Conservation (phyloP, 148 eudicot genomes). For the Chenopodium formosanum region DNA sequence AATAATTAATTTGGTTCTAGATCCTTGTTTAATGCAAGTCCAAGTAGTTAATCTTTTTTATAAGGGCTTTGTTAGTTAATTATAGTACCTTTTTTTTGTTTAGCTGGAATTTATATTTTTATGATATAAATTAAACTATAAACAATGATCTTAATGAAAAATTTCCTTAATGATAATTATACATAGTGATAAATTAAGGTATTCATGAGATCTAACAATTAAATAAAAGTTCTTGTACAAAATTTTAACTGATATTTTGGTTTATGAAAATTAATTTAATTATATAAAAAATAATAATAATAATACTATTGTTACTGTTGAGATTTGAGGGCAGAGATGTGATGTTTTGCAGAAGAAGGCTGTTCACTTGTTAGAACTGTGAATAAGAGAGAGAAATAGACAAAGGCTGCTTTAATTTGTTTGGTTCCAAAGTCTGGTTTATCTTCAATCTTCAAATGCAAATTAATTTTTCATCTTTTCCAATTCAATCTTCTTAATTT, state of each 20-base stretch:
- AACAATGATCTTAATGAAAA: neutral
- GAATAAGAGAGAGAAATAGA: conserved; percentile 8
- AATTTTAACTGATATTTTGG: too few species aligned
- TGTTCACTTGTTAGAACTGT: conserved; percentile 6
- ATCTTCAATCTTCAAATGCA: neutral
- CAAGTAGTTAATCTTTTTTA: neutral
- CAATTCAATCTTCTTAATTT: conserved; percentile 9
- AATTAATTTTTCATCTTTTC: conserved; percentile 19
- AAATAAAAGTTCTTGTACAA: neutral
- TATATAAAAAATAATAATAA: too few species aligned
- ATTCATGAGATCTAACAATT: neutral
- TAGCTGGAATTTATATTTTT: too few species aligned
- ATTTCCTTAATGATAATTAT: too few species aligned
- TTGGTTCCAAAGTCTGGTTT: conserved; percentile 24
- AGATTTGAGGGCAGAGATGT: conserved; percentile 41
- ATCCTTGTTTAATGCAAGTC: neutral
- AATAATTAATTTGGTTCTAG: neutral
- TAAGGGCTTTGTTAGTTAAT: neutral
- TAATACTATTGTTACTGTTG: conserved; percentile 30
- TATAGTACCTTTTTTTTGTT: neutral
- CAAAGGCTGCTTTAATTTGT: conserved; percentile 29
- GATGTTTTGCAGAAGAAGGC: conserved; percentile 39
- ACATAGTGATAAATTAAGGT: neutral
- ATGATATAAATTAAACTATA: too few species aligned
- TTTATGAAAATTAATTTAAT: neutral